A percentile compares a stretch with the other conserved stretches of the same genome.
phyloP scores from a whole-genome alignment of 1,284 basidiomycete species.

The Moesziomyces sp. region DNA sequence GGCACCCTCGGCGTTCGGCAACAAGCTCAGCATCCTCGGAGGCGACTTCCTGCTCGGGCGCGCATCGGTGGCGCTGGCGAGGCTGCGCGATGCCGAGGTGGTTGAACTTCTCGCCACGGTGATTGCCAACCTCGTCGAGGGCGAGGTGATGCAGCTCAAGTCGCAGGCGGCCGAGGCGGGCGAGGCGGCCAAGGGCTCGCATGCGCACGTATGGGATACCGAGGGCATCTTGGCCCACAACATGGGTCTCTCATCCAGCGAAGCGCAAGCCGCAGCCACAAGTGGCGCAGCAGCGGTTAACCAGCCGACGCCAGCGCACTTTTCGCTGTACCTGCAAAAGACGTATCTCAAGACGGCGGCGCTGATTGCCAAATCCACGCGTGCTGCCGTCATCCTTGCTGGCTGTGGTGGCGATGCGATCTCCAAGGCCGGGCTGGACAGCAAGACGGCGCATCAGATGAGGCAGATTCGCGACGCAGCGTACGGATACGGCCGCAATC shows the following conservation, averaged over 20 bases:
- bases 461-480: slow-evolving; percentile 86
- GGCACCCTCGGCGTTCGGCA: slow-evolving; percentile 89
- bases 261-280: slow-evolving; percentile 7
- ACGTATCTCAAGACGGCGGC: slow-evolving; percentile 97
- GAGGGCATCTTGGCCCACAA: slow-evolving; percentile 38
- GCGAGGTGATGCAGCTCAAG: slow-evolving; percentile 88
- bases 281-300: neutral
- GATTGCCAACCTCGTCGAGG: slow-evolving; percentile 94
- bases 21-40: slow-evolving; percentile 91
- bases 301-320: slow-evolving; percentile 73
- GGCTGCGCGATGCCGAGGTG: slow-evolving; percentile 87
- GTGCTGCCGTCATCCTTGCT: slow-evolving; percentile 88
- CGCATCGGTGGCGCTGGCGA: slow-evolving; percentile 85
- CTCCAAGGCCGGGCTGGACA: slow-evolving; percentile 11
- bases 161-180: slow-evolving; percentile 33
- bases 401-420: slow-evolving; percentile 78
- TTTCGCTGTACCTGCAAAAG: slow-evolving; percentile 89
- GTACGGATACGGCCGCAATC: slow-evolving; percentile 87
- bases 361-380: slow-evolving; percentile 91
- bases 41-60: slow-evolving; percentile 96
- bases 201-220: slow-evolving; percentile 42
- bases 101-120: slow-evolving; percentile 92
- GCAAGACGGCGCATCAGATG: slow-evolving; percentile 24
- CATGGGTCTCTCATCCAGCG: slow-evolving; percentile 20
- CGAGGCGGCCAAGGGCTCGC: slow-evolving; percentile 12